Evolutionary conservation across 2,329 filamentous ascomycete genomes (phyloP), one percentile per base, ranked within the genome.

Genomic region (Colletotrichum karsti): DNA sequence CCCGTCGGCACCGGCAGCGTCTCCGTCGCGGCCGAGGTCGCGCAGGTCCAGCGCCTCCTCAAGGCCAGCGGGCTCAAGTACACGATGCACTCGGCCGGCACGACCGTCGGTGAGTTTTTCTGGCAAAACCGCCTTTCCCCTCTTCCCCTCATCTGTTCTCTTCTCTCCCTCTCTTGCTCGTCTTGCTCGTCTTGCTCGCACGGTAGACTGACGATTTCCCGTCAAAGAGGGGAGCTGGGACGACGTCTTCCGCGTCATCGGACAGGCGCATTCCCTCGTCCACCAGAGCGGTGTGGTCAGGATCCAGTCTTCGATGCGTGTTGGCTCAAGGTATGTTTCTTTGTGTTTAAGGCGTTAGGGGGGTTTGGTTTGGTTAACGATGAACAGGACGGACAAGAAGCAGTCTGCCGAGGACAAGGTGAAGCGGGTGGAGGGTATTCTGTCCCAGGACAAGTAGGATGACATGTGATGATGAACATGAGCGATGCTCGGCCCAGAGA

Each of bases 161-260:
- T 24, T n/a, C 22, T 24, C 41, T 22, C 8, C 41, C 41, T 22
- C 20, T 22, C 20, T 13, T 7, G n/a, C 9, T 44, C 3, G 7
- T 26, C 10, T 46, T 8, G 37, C 2, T n/a, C n/a, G n/a, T n/a
- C n/a, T n/a, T n/a, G n/a, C n/a, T n/a, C n/a, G n/a, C n/a, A n/a
- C n/a, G n/a, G n/a, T n/a, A n/a, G n/a, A n/a, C n/a, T n/a, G n/a
- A n/a, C n/a, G n/a, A n/a, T n/a, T n/a, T n/a, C n/a, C n/a, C n/a
- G n/a, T n/a, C n/a, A n/a, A n/a, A 97, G 95, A 98, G 83, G 96
- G 95, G 3, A 87, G 90, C 42, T 98, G 96, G 95, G 93, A 97
- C 72, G 89, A 92, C 33, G 94, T 97, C 66, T 94, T 97, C 87
- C 85, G 83, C 63, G 86, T 95, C 28, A 92, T 97, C 72, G 94